Evolutionary conservation across 257 asterid species (phyloP), one percentile per base, ranked within the genome.

Genomic region (Capsicum pubescens): DNA sequence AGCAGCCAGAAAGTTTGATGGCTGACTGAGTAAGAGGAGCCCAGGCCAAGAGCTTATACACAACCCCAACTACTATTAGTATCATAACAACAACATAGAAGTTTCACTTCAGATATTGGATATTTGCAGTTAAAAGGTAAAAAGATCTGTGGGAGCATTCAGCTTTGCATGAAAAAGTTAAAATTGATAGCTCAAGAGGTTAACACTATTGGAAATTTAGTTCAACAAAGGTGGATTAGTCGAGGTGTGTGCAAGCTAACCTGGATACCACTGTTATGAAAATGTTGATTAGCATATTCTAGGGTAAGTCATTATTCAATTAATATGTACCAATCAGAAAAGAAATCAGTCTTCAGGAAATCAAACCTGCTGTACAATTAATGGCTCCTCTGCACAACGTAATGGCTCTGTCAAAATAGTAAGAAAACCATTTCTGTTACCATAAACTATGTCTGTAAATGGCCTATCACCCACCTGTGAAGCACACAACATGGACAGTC

Each of bases 401-500:
- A 97, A 86, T 21, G 98, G 97, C 87, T 95, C 90, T 42, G 97
- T 97, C 82, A 97, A 89, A 90, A 97, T 88, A 17, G 98, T 97
- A 79, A 95, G 90, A 86, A 95, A 95, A 0, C 95, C 95, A 85
- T 97, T 93, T 87, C 93, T 92, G 86, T 97, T 95, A 81, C 98
- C 99, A 72, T 88, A 97, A 84, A 93, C 94, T 74, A 97, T 90
- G 86, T 95, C 98, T 7, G 99, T 97, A 86, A 97, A 95, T 36
- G 98, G 98, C 87, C 98, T 93, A 88, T 97, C 99, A 87, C 98
- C 99, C 87, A 95, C 98, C 99, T 97, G 89, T 74, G 82, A 86
- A 58, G 79, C 66, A 77, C 85, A 84, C 48, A 84, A 71, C 79
- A 71, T 82, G 82, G 83, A 81, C 66, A 54, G 57, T 71, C 52